Percentiles rank a stretch among this genome's conserved stretches.
These are phyloP conservation scores for Volvox carteri DNA, from an alignment of 163 green algal species.

Conservation along the genomic window DNA sequence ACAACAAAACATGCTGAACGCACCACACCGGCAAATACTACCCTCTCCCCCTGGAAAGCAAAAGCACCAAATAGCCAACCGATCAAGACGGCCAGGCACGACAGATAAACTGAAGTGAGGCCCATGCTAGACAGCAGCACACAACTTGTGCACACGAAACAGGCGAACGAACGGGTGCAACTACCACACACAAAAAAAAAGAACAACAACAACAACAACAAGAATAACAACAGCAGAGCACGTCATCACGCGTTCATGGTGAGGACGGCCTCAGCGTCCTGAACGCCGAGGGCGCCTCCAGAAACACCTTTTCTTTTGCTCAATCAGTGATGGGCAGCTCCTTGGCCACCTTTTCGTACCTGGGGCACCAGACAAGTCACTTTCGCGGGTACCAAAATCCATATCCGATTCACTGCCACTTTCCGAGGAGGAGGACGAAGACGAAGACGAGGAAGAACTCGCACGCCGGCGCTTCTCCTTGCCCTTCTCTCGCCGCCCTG, in stretches of 20 bases:
- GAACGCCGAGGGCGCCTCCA: too few species aligned
- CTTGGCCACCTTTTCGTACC: conserved; percentile 18
- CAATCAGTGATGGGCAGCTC: background rate
- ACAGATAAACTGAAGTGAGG: too few species aligned
- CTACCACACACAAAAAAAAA: background rate
- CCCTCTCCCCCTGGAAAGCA: background rate
- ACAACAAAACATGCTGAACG: background rate
- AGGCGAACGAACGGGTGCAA: too few species aligned
- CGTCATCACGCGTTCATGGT: background rate
- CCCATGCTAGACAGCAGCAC: too few species aligned
- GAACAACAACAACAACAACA: background rate
- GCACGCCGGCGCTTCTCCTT: conserved; percentile 26
- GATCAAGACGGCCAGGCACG: too few species aligned
- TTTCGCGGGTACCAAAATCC: conserved; percentile 1
- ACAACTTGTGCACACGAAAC: too few species aligned
- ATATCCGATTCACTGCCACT: conserved; percentile 24
- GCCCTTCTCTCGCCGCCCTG: background rate
- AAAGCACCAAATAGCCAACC: too few species aligned
- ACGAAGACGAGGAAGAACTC: background rate
- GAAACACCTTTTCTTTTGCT: too few species aligned
- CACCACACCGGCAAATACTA: background rate
- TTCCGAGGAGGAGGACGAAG: background rate
- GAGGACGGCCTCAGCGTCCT: too few species aligned
- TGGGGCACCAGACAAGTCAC: background rate
- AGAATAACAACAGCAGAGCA: background rate